Evolutionary conservation across 208 protist genomes (phyloP), one percentile per base, ranked within the genome.

Genomic region (Naegleria lovaniensis): DNA sequence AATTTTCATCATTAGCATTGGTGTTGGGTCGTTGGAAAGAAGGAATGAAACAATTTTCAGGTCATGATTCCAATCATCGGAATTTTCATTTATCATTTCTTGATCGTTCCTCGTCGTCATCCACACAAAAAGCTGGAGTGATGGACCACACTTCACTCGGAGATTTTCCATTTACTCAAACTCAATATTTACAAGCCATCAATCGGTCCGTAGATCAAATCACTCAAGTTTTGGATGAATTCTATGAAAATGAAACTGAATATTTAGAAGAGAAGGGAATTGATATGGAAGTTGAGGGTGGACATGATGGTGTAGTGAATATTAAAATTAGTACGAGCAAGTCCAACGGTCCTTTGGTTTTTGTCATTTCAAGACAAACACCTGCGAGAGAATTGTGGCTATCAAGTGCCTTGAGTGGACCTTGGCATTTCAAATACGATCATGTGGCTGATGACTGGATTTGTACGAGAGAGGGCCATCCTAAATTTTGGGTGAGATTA

Each of bases 361-460:
- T 58, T 88, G 43, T 88, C 0, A 58, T 88, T 55, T 39, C 29
- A 9, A 88, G 84, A 88, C 84, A 88, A 38, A 88, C 84, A 33
- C 84, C 84, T 13, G 19, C 84, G 5, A 51, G n/a, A 38, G 29
- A 88, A 58, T 55, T 88, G 29, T 88, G 84, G 84, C 43, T 88
- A 13, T 58, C 41, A 0, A 39, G 25, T 29, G 36, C 84, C 0
- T 58, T 52, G 0, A 88, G 84, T 36, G 84, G 84, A 38, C 84
- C 84, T n/a, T 88, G 84, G 84, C 84, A 88, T 16, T 88, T 58
- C 33, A 88, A 5, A 48, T 88, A 39, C 33, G n/a, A 88, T 88
- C 25, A 48, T n/a, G 41, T 48, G 16, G 43, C 13, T 25, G 41
- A 51, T 29, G 84, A 88, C 15, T 88, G 84, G 84, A 55, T 51